A percentile compares a stretch with the other conserved stretches of the same genome.
These are phyloP conservation scores for Wallacemonas rigidus DNA, from an alignment of 208 protist species.

Conservation along the genomic window DNA sequence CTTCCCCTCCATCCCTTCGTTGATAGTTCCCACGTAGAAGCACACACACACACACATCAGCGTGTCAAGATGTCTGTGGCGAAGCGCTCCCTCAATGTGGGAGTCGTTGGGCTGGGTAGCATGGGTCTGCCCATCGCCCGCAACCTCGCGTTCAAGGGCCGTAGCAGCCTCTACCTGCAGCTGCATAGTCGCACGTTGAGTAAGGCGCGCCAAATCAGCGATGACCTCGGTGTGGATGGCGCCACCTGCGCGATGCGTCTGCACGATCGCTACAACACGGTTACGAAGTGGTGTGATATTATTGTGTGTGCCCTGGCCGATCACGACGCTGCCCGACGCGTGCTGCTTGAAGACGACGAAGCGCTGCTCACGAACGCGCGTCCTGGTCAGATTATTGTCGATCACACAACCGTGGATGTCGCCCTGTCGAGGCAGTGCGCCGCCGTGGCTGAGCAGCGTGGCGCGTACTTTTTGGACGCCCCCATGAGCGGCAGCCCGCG, in stretches of 20 bases:
- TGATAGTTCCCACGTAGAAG: neutral
- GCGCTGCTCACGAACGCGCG: conserved; percentile 72
- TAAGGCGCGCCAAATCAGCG: conserved; percentile 70
- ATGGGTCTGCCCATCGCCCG: conserved; percentile 86
- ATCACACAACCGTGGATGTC: conserved; percentile 89
- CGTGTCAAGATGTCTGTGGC: conserved; percentile 34
- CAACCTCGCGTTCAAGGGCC: conserved; percentile 88
- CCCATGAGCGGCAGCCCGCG: conserved; percentile 85
- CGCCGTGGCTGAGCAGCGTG: conserved; percentile 53
- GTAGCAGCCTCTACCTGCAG: conserved; percentile 85
- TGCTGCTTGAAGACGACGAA: conserved; percentile 66
- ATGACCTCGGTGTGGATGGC: conserved; percentile 81
- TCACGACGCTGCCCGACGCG: conserved; percentile 43
- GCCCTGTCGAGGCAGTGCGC: conserved; percentile 72
- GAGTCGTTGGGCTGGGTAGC: conserved; percentile 84
- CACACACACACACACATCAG: too few relatives aligned
- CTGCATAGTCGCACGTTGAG: conserved; percentile 70
- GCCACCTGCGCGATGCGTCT: conserved; percentile 85
- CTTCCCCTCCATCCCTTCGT: too few relatives aligned
- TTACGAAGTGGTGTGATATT: conserved; percentile 91
- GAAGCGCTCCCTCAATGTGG: conserved; percentile 88
- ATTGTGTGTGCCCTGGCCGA: conserved; percentile 66
- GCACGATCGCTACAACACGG: conserved; percentile 76
- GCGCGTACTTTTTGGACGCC: conserved; percentile 83
- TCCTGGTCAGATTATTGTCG: conserved; percentile 84